These are phyloP conservation scores for barley (Hordeum vulgare) DNA, from an alignment of 176 grass and related monocot species.

Conservation along the genomic window DNA sequence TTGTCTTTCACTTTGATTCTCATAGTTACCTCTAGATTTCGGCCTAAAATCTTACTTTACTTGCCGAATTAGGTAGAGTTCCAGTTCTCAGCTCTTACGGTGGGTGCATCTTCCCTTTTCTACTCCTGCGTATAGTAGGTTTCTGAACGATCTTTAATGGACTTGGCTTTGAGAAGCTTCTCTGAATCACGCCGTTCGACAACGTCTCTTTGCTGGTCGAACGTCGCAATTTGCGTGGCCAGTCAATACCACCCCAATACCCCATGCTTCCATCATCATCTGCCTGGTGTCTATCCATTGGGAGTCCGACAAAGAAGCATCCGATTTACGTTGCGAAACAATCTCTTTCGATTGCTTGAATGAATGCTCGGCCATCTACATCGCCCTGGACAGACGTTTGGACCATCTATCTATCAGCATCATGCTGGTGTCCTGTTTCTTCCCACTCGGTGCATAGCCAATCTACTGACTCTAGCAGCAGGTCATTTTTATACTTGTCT, in stretches of 20 bases:
- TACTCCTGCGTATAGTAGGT: neutral
- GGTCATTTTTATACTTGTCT: slow-evolving; percentile 38
- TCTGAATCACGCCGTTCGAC: neutral
- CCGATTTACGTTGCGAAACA: slow-evolving; percentile 13
- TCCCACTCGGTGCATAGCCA: too few species aligned
- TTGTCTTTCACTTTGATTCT: slow-evolving; percentile 20
- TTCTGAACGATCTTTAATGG: neutral
- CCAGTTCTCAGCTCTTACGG: neutral
- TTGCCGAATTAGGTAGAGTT: neutral
- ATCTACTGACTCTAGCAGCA: slow-evolving; percentile 8
- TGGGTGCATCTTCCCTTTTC: neutral
- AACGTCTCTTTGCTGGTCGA: slow-evolving; percentile 3
- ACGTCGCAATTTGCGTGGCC: slow-evolving; percentile 9
- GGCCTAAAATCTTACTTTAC: slow-evolving; percentile 13
- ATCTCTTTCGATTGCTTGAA: slow-evolving; percentile 28
- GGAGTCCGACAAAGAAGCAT: neutral
- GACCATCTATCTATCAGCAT: slow-evolving; percentile 11
- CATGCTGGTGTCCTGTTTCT: slow-evolving; percentile 23
- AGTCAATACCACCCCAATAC: neutral
- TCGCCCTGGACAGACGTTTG: slow-evolving; percentile 25
- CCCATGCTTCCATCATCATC: slow-evolving; percentile 11
- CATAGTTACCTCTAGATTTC: slow-evolving; percentile 13
- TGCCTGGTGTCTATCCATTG: slow-evolving; percentile 35
- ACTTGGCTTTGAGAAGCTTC: neutral
- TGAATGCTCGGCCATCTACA: slow-evolving; percentile 8